These are phyloP conservation scores for Penicillium sp. DNA, from an alignment of 2,329 filamentous ascomycete species.

Conservation along the genomic window DNA sequence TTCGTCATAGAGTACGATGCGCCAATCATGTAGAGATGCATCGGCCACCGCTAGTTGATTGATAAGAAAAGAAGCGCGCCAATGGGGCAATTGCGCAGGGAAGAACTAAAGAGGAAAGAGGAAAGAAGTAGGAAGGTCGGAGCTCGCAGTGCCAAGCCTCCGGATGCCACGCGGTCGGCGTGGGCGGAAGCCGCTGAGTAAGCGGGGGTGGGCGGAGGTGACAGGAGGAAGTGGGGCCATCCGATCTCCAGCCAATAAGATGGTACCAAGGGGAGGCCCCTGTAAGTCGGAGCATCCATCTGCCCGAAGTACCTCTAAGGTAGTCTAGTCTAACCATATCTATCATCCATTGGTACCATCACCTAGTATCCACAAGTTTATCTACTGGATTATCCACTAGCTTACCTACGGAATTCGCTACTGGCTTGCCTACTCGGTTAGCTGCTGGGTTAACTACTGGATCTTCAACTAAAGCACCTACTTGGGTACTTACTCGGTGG, in stretches of 20 bases:
- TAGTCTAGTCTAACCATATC: too few relatives aligned
- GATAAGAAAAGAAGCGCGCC: constrained; percentile 1
- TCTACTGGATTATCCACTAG: background rate
- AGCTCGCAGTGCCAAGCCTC: constrained; percentile 1
- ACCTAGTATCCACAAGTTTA: background rate
- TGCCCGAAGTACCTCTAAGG: too few relatives aligned
- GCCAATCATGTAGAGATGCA: too few relatives aligned
- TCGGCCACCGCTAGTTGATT: background rate
- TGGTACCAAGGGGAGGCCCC: too few relatives aligned
- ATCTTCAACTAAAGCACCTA: background rate
- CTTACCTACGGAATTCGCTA: too few relatives aligned
- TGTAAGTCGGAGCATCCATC: background rate
- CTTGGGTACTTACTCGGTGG: background rate
- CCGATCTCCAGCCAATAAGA: too few relatives aligned
- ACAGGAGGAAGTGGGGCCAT: too few relatives aligned
- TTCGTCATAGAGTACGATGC: background rate
- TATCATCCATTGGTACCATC: too few relatives aligned
- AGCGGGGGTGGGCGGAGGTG: constrained; percentile 1
- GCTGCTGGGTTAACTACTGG: background rate
- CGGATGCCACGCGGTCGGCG: constrained; percentile 1
- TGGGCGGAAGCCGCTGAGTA: constrained; percentile 4
- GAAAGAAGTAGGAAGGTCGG: background rate
- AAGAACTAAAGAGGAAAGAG: too few relatives aligned
- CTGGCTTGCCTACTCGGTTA: too few relatives aligned
- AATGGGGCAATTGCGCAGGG: too few relatives aligned